Evolutionary conservation across 2,329 filamentous ascomycete species (phyloP), one percentile per base, ranked within the genome.

Genomic region (Sodiomyces alkalinus): DNA sequence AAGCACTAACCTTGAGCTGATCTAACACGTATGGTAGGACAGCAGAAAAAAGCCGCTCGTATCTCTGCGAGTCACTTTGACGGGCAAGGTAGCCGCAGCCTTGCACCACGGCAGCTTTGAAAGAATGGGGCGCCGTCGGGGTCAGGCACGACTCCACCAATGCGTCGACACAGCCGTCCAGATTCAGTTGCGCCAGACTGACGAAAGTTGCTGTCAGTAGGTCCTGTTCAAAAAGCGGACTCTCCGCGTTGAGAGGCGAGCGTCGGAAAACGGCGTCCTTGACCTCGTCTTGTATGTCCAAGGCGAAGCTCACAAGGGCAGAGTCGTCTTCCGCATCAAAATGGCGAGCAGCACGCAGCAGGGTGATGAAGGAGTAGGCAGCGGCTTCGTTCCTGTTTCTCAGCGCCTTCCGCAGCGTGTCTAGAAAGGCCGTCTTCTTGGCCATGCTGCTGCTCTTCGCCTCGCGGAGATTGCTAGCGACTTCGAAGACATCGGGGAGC

Each of bases 241-340:
- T 49, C 16, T 74, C 64, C 21, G 55, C 44, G 8, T 55, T 54
- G 2, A 58, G 48, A 3, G 58, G 48, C 25, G 62, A 53, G 19
- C 62, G 62, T 31, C 66, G 62, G 40, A 79, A 78, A 4, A 78
- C 64, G 26, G 71, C 69, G 41, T 77, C 73, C 26, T 64, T 61
- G 26, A 80, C 62, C 45, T 80, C 74, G 40, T 76, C 71, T 41
- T 79, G 74, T 7, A 80, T 68, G 45, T 80, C 74, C 48, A 78
- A 58, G 21, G 73, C 73, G 45, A 74, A 80, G 45, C 72, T 76
- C 33, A 76, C 58, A 32, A 76, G 55, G 3, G 68, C 67, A 8
- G 68, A 65, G 40, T 80, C 74, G 41, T 63, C 71, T 34, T 77
- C 68, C 6, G 58, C 53, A 33, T 68, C 59, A 39, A 80, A 78